Percentiles rank a stretch among this genome's conserved stretches.
phyloP scores from a whole-genome alignment of 2,329 filamentous ascomycete species.

The Conoideocrella luteorostrata region DNA sequence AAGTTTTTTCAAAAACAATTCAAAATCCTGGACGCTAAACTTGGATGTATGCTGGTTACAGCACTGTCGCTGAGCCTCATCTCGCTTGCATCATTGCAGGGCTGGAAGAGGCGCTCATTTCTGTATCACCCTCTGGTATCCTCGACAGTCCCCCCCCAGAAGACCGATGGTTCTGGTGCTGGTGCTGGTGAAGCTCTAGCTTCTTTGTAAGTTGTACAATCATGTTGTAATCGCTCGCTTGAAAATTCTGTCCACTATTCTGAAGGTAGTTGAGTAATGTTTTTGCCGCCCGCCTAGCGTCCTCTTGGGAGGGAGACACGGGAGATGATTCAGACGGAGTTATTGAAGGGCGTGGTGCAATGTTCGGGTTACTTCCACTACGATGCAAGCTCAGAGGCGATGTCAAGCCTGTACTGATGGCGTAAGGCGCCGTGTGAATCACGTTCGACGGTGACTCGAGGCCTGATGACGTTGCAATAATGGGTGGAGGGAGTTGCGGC shows the following conservation, averaged over 20 bases:
- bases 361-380: conserved; percentile 29
- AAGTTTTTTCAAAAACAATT: too few relatives aligned
- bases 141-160: conserved; percentile 45
- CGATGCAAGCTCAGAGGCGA: conserved; percentile 29
- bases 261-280: conserved; percentile 78
- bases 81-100: conserved; percentile 22
- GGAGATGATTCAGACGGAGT: conserved; percentile 47
- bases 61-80: conserved; percentile 13
- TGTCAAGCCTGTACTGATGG: conserved; percentile 37
- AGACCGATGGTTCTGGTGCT: conserved; percentile 25
- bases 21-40: too few relatives aligned
- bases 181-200: conserved; percentile 59
- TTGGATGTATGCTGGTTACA: too few relatives aligned
- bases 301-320: conserved; percentile 71
- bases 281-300: conserved; percentile 75
- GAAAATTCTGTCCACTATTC: conserved; percentile 56
- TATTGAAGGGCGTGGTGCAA: conserved; percentile 19
- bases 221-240: conserved; percentile 69
- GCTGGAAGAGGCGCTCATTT: conserved; percentile 30
- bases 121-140: conserved; percentile 51
- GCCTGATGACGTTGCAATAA: conserved; percentile 44
- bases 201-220: conserved; percentile 83
- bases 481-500: conserved; percentile 41
- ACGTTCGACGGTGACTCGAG: conserved; percentile 47
- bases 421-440: conserved; percentile 33